Evolutionary conservation across 306 rosid genomes (phyloP).

Genomic region (Gynostemma pentaphyllum): DNA sequence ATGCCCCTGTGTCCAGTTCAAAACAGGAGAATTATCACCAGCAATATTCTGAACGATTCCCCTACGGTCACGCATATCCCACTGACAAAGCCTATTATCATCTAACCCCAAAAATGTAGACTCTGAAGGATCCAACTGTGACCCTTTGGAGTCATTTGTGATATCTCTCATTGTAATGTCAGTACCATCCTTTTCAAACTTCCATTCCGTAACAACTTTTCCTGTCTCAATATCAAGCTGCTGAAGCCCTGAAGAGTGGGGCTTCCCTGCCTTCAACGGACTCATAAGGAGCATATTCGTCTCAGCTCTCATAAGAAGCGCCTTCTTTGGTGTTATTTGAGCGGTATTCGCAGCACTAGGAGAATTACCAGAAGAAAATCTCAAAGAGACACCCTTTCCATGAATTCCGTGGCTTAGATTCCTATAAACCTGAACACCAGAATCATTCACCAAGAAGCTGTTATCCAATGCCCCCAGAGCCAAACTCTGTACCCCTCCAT

Average conservation of each 20-base stretch:
- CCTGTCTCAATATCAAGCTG: constrained; percentile 86
- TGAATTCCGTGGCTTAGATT: constrained; percentile 64
- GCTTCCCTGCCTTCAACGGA: constrained; percentile 58
- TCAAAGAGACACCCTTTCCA: constrained; percentile 67
- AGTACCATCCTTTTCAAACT: constrained; percentile 80
- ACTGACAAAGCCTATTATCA: constrained; percentile 80
- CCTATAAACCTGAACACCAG: constrained; percentile 66
- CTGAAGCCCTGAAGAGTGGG: constrained; percentile 43
- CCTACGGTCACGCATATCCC: constrained; percentile 76
- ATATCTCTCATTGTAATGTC: constrained; percentile 79
- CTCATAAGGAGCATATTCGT: constrained; percentile 92
- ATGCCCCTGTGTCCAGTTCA: constrained; percentile 85
- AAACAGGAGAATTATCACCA: constrained; percentile 32
- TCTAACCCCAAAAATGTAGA: constrained; percentile 91
- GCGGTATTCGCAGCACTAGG: constrained; percentile 15
- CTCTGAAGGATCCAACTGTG: constrained; percentile 81
- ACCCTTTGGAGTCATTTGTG: constrained; percentile 64
- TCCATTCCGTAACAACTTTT: constrained; percentile 75
- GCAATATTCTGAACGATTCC: constrained; percentile 76
- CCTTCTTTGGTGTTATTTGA: constrained; percentile 47
- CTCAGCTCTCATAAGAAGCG: constrained; percentile 62
- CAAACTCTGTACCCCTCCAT: constrained; percentile 76
- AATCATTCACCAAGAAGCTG: constrained; percentile 64
- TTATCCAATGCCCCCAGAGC: constrained; percentile 72
- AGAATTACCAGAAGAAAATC: constrained; percentile 28